These are phyloP conservation scores for Colletotrichum karsti DNA, from an alignment of 2,329 filamentous ascomycete species.

Conservation along the genomic window DNA sequence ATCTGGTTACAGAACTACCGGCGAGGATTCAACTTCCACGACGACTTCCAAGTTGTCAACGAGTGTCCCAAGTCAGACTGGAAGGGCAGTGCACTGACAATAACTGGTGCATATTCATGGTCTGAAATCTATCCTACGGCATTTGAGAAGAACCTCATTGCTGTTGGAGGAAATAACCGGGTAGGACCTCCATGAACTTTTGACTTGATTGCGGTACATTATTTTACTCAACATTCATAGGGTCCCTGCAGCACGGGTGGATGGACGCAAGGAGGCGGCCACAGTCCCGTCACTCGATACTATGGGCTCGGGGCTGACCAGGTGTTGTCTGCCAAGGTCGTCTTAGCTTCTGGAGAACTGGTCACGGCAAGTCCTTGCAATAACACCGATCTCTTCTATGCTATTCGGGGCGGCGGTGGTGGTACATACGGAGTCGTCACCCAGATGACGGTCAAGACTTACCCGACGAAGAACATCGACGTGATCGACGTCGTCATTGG, in stretches of 20 bases:
- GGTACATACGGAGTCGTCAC: slow-evolving; percentile 41
- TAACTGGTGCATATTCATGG: slow-evolving; percentile 40
- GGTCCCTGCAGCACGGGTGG: slow-evolving; percentile 52
- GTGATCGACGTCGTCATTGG: slow-evolving; percentile 53
- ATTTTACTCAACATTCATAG: slow-evolving; percentile 29
- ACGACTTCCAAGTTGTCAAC: slow-evolving; percentile 40
- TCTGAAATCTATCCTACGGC: slow-evolving; percentile 52
- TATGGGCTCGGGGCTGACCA: slow-evolving; percentile 44
- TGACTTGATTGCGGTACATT: fast-evolving
- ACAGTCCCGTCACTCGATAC: slow-evolving; percentile 51
- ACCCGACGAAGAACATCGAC: slow-evolving; percentile 43
- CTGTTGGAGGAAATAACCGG: slow-evolving; percentile 20
- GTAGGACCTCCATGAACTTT: background rate
- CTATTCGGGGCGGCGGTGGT: slow-evolving; percentile 37
- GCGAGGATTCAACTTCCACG: slow-evolving; percentile 42
- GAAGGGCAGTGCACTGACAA: slow-evolving; percentile 49
- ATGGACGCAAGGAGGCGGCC: slow-evolving; percentile 64
- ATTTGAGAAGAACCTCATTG: slow-evolving; percentile 29
- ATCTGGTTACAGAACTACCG: slow-evolving; percentile 39
- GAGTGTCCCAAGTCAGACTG: slow-evolving; percentile 31
- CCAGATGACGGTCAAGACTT: slow-evolving; percentile 30
- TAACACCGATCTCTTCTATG: slow-evolving; percentile 40
- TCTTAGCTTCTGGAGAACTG: slow-evolving; percentile 36
- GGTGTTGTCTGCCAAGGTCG: slow-evolving; percentile 37
- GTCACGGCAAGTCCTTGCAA: slow-evolving; percentile 33